Conservation (phyloP, 2,329 filamentous ascomycete species). For the Camptophora hylomeconis region DNA sequence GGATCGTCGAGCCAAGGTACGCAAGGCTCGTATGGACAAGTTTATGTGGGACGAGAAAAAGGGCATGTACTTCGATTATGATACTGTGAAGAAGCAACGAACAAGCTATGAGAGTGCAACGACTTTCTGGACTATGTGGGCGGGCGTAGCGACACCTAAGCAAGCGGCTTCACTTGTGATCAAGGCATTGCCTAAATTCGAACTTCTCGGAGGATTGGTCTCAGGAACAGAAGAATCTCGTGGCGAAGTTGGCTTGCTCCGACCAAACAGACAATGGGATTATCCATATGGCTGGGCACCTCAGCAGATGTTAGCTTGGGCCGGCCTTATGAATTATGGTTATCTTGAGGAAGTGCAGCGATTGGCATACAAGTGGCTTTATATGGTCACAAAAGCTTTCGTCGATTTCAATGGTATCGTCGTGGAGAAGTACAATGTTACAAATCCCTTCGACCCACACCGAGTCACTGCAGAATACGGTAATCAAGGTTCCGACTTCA, state of each 20-base stretch:
- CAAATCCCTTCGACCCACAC: slow-evolving; percentile 76
- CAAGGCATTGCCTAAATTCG: slow-evolving; percentile 73
- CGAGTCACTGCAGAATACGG: slow-evolving; percentile 94
- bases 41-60: slow-evolving; percentile 85
- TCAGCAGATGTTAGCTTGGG: slow-evolving; percentile 97
- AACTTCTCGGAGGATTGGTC: slow-evolving; percentile 74
- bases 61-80: slow-evolving; percentile 97
- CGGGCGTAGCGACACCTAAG: slow-evolving; percentile 69
- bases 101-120: slow-evolving; percentile 82
- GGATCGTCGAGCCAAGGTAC: slow-evolving; percentile 76
- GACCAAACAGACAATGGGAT: slow-evolving; percentile 96
- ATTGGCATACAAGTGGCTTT: slow-evolving; percentile 89
- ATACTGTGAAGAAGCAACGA: slow-evolving; percentile 69
- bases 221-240: slow-evolving; percentile 85
- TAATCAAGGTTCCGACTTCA: slow-evolving; percentile 91
- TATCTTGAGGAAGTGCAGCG: slow-evolving; percentile 83
- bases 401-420: slow-evolving; percentile 97
- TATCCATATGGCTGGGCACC: slow-evolving; percentile 97
- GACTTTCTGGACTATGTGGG: slow-evolving; percentile 97
- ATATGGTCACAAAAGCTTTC: slow-evolving; percentile 97
- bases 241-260: slow-evolving; percentile 61
- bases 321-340: slow-evolving; percentile 77
- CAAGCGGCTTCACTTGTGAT: slow-evolving; percentile 76
- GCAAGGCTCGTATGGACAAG: slow-evolving; percentile 78
- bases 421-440: slow-evolving; percentile 98